A percentile compares a stretch with the other conserved stretches of the same genome.
These are phyloP conservation scores for Hypoxylon sp. DNA, from an alignment of 2,329 filamentous ascomycete species.

Conservation along the genomic window DNA sequence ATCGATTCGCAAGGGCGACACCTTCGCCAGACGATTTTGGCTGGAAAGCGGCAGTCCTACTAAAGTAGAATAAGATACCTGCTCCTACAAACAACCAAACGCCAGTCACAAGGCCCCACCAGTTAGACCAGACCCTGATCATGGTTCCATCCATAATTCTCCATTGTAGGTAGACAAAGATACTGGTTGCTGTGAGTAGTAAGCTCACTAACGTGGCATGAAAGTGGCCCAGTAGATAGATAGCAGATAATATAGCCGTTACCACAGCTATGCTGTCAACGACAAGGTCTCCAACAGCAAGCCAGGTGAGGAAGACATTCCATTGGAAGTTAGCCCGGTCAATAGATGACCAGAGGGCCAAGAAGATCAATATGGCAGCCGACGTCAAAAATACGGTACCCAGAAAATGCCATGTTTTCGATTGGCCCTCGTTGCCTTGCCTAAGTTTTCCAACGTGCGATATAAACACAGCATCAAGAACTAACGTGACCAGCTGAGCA, in stretches of 20 bases:
- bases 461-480: slow-evolving; percentile 55
- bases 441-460: slow-evolving; percentile 49
- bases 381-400: slow-evolving; percentile 48
- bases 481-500: slow-evolving; percentile 50
- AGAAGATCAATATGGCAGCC: slow-evolving; percentile 46
- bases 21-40: slow-evolving; percentile 31
- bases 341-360: slow-evolving; percentile 52
- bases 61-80: slow-evolving; percentile 46
- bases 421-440: slow-evolving; percentile 48
- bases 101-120: slow-evolving; percentile 43
- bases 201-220: slow-evolving; percentile 52
- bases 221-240: slow-evolving; percentile 51
- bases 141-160: slow-evolving; percentile 47
- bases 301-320: slow-evolving; percentile 52
- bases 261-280: slow-evolving; percentile 51
- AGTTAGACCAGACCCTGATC: slow-evolving; percentile 47
- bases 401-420: slow-evolving; percentile 45
- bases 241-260: slow-evolving; percentile 47
- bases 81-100: slow-evolving; percentile 49
- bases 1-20: slow-evolving; percentile 42
- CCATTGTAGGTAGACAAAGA: slow-evolving; percentile 50
- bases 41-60: slow-evolving; percentile 22
- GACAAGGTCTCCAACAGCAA: slow-evolving; percentile 52
- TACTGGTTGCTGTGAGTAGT: slow-evolving; percentile 44
- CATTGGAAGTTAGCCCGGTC: slow-evolving; percentile 51